Base-by-base conservation (phyloP, 176 grass and related monocot genomes). In the Cenchrus fungigraminus region DNA sequence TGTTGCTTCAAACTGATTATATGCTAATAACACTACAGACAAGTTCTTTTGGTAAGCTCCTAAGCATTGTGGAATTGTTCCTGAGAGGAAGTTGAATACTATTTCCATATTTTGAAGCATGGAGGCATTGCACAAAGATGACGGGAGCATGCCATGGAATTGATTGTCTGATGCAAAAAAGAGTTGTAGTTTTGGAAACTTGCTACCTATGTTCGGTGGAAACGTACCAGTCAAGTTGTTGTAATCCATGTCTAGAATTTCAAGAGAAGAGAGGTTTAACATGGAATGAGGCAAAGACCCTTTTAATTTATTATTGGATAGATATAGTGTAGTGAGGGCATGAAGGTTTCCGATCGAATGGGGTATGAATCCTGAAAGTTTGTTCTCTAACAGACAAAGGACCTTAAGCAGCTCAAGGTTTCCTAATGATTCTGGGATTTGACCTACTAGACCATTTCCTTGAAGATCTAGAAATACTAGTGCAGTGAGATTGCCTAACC, bases 11-110 rank as follows among this genome's bases (percentile, higher is more conserved):
- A 78, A 64, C 13, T 16, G 42, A 64, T 49, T 64, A 10, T 0
- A 1, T 1, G 0, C 1, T 10, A 78, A 0, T 4, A 0, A 0
- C n/a, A 49, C 42, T 1, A 2, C 0, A 0, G 0, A 49, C 42
- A 78, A 10, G 58, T 29, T 6, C n/a, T 5, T 31, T 49, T 78
- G 76, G 14, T 31, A 0, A 64, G 12, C 2, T 17, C 76, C 76
- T 0, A 78, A 31, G 20, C 76, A 78, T 2, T 10, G n/a, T 1
- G 76, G 76, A 78, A 78, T 49, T 0, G 12, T 64, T 29, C 58
- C 58, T 0, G 58, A 78, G 0, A 64, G 1, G 0, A 49, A 60
- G 32, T 57, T 60, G 11, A 0, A 4, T 43, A 0, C 0, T 43
- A 15, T 9, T 25, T 43, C 0, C 0, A 76, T 3, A 0, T 1